Conservation (phyloP, 805 yeast genomes). For the Ogataea philodendri region DNA sequence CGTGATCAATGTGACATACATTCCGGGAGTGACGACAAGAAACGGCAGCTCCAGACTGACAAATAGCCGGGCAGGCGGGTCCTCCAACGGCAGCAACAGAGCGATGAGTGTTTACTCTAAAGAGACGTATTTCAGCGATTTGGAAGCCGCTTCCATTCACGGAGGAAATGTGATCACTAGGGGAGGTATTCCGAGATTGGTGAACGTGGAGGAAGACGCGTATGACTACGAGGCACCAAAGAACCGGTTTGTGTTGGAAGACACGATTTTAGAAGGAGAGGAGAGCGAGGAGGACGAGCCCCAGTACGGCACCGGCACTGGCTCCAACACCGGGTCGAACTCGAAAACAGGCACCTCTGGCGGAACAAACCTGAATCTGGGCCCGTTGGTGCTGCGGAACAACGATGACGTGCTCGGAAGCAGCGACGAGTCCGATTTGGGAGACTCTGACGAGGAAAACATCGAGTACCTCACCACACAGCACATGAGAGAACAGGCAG, state of each 20-base stretch:
- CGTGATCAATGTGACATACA: constrained; percentile 86
- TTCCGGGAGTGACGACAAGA: constrained; percentile 85
- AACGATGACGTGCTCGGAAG: constrained; percentile 13
- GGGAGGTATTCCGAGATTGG: constrained; percentile 28
- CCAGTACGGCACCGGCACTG: constrained; percentile 7
- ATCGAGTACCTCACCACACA: constrained; percentile 30
- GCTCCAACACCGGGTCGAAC: background rate
- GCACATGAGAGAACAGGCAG: constrained; percentile 23
- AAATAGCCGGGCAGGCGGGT: constrained; percentile 14
- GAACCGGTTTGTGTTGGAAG: constrained; percentile 20
- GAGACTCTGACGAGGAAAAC: constrained; percentile 35
- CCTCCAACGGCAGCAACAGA: constrained; percentile 19
- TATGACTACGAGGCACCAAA: constrained; percentile 27
- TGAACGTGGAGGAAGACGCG: constrained; percentile 28
- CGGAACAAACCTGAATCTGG: constrained; percentile 10
- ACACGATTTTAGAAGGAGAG: constrained; percentile 23
- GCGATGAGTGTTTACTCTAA: constrained; percentile 32
- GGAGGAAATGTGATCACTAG: constrained; percentile 33
- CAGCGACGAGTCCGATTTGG: constrained; percentile 27
- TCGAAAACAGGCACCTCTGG: constrained; percentile 2
- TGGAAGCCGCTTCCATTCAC: constrained; percentile 34
- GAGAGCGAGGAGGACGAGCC: constrained; percentile 26
- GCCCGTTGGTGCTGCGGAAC: constrained; percentile 15
- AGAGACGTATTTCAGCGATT: constrained; percentile 34
- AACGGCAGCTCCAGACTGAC: constrained; percentile 33